Percentiles rank a stretch among this genome's conserved stretches.
phyloP scores from a whole-genome alignment of 495 filamentous ascomycete genomes.

The Viridothelium virens region DNA sequence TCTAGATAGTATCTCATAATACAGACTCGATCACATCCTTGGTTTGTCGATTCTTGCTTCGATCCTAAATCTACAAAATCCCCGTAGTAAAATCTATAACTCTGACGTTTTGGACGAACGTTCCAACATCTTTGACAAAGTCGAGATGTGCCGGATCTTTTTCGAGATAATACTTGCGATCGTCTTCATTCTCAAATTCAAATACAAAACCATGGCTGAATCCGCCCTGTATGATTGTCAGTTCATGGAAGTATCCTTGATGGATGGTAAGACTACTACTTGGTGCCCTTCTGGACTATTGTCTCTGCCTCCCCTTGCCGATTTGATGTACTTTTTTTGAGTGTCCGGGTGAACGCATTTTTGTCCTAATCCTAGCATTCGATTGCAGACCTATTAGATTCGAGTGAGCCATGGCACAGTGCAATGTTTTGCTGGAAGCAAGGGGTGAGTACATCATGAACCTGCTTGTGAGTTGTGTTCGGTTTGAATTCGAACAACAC shows the following conservation, averaged over 20 bases:
- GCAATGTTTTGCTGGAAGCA: neutral
- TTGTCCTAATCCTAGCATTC: constrained; percentile 34
- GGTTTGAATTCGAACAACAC: constrained; percentile 57
- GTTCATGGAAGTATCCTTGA: neutral
- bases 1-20: too few relatives aligned
- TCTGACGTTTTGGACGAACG: constrained; percentile 31
- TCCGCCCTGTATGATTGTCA: constrained; percentile 37
- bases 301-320: constrained; percentile 52
- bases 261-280: constrained; percentile 36
- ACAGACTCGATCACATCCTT: too few relatives aligned
- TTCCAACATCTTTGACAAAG: constrained; percentile 27
- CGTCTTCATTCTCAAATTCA: constrained; percentile 48
- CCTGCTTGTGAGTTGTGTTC: constrained; percentile 32
- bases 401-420: constrained; percentile 14
- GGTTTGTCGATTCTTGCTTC: neutral
- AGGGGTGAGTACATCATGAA: constrained; percentile 41
- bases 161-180: constrained; percentile 34
- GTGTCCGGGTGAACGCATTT: constrained; percentile 45
- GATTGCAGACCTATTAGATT: constrained; percentile 33
- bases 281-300: constrained; percentile 58
- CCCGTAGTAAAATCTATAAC: constrained; percentile 41
- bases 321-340: constrained; percentile 51
- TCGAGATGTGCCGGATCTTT: constrained; percentile 37
- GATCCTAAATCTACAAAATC: constrained; percentile 5
- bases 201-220: constrained; percentile 55